Percentiles rank a stretch among this genome's conserved stretches.
Evolutionary conservation across 768 basidiomycete species (phyloP).

Genomic region (Suillus subaureus): DNA sequence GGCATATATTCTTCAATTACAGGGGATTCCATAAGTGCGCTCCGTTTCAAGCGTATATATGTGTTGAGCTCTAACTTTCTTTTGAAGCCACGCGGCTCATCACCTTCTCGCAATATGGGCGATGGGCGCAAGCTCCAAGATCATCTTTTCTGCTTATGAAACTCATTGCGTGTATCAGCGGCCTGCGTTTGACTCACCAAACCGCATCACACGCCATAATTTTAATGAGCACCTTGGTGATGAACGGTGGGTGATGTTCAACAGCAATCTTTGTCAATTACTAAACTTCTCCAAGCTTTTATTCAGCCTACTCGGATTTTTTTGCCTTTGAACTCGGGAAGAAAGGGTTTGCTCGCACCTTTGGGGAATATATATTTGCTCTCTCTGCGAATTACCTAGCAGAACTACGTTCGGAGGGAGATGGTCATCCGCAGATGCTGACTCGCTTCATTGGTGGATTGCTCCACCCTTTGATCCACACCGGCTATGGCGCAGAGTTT

Average conservation of each 20-base stretch:
- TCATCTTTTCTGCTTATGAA: constrained; percentile 42
- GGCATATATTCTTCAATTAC: constrained; percentile 40
- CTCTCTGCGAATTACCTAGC: constrained; percentile 41
- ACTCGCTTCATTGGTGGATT: constrained; percentile 56
- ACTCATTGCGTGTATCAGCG: constrained; percentile 34
- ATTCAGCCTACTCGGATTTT: constrained; percentile 58
- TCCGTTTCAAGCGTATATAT: background rate
- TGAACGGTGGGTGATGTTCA: constrained; percentile 41
- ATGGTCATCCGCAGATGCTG: constrained; percentile 52
- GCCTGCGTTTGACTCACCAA: constrained; percentile 45
- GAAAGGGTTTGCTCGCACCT: constrained; percentile 42
- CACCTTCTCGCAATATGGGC: constrained; percentile 22
- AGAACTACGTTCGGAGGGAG: constrained; percentile 37
- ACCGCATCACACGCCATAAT: constrained; percentile 46
- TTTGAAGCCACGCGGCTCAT: constrained; percentile 18
- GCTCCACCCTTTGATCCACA: constrained; percentile 67
- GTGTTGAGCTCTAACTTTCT: background rate
- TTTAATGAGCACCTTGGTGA: constrained; percentile 60
- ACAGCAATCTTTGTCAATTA: constrained; percentile 3
- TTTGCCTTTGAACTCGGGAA: constrained; percentile 47
- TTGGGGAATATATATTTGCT: constrained; percentile 64
- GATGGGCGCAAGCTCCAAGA: constrained; percentile 24
- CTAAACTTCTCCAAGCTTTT: constrained; percentile 45
- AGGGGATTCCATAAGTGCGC: constrained; percentile 38
- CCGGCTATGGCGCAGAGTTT: constrained; percentile 66